A percentile compares a stretch with the other conserved stretches of the same genome.
phyloP scores from a whole-genome alignment of 2,329 filamentous ascomycete species.

The Calonectria pseudoturangicola region DNA sequence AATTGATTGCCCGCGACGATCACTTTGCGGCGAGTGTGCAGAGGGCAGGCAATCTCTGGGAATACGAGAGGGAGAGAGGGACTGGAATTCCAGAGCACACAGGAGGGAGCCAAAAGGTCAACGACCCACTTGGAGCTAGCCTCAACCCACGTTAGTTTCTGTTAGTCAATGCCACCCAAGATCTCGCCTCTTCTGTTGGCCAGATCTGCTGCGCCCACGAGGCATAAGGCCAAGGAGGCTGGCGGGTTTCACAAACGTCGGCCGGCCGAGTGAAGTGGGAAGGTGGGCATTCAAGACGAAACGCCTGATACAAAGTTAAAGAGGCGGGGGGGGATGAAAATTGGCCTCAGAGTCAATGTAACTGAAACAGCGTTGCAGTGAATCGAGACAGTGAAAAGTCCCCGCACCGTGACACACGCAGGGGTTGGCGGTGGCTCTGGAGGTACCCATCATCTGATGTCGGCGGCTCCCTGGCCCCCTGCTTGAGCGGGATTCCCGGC shows the following conservation, averaged over 20 bases:
- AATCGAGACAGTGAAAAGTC: neutral
- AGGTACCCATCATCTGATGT: constrained; percentile 19
- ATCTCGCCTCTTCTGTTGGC: constrained; percentile 18
- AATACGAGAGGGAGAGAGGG: constrained; percentile 16
- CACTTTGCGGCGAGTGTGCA: constrained; percentile 20
- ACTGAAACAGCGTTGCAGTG: constrained; percentile 16
- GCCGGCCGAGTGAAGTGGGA: neutral
- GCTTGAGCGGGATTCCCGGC: neutral
- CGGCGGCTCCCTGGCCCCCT: constrained; percentile 1
- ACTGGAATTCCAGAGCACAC: neutral
- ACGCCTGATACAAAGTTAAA: constrained; percentile 10
- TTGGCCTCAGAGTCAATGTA: constrained; percentile 3
- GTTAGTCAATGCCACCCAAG: constrained; percentile 9
- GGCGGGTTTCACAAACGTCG: neutral
- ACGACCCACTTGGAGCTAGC: neutral
- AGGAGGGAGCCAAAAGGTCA: constrained; percentile 10
- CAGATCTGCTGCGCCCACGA: neutral
- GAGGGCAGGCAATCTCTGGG: neutral
- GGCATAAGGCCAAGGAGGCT: neutral
- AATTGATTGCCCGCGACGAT: constrained; percentile 19
- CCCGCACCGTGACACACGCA: constrained; percentile 4
- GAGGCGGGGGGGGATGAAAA: neutral
- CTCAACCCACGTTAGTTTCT: neutral
- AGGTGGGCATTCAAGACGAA: neutral
- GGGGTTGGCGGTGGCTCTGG: neutral